Percentiles rank a stretch among this genome's conserved stretches.
phyloP scores from a whole-genome alignment of 305 asterid species.

The Withania somnifera region DNA sequence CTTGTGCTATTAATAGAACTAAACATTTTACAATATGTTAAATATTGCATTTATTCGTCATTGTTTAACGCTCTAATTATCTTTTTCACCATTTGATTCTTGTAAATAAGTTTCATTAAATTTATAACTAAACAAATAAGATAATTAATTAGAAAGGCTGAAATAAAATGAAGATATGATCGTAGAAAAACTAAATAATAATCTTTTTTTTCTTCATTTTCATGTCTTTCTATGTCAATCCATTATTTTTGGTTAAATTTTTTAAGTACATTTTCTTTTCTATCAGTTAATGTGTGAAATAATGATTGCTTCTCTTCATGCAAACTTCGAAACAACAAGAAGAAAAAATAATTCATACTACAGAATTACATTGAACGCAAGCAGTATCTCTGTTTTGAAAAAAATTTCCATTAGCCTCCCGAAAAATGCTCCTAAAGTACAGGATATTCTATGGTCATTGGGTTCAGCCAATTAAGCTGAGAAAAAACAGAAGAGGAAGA shows the following conservation, averaged over 20 bases:
- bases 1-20: not conserved
- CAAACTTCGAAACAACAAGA: not conserved
- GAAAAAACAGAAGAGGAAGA: not conserved
- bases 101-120: no score
- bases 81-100: no score
- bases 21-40: not conserved
- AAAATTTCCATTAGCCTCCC: conserved; percentile 2
- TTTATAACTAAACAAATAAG: not conserved
- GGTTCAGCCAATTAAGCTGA: not conserved
- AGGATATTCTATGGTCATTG: not conserved
- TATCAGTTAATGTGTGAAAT: not conserved
- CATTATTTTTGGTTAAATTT: not conserved
- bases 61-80: not conserved
- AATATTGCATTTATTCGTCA: not conserved
- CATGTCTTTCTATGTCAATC: not conserved
- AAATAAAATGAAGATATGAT: not conserved
- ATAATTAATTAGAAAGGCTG: not conserved
- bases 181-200: not conserved
- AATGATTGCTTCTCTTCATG: not conserved
- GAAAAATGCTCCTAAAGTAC: not conserved
- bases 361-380: not conserved
- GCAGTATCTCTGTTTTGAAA: not conserved
- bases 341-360: not conserved
- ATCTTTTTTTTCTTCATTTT: not conserved
- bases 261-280: not conserved